Base-by-base conservation (phyloP, 768 basidiomycete genomes). In the Fomitopsis pulvina region DNA sequence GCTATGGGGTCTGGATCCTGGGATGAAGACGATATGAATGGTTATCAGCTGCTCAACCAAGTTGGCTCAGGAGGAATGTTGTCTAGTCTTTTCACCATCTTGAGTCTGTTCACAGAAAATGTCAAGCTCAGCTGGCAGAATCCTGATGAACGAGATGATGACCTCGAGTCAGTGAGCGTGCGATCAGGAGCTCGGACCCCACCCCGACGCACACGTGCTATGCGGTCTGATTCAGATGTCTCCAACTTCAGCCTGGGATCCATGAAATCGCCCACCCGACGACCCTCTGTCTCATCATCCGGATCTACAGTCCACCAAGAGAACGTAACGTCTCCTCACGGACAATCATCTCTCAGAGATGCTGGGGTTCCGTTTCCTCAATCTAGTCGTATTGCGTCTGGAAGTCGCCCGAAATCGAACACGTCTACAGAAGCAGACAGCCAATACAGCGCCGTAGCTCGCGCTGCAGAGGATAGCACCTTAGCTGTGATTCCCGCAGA, bases 401-500 rank as follows among this genome's bases (percentile, higher is more conserved):
- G 44, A 1, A 47, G 41, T n/a, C 32, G 40, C 20, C 41, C 51
- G 5, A n/a, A 39, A 20, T 38, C 55, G 12, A 39, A 26, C 26
- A 25, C 40, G 5, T 27, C 54, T 24, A 45, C 44, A 8, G 49
- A 47, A 37, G 41, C 67, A 14, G 70, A 73, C 41, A 45, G 45
- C 24, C 79, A 80, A 58, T 78, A 82, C 58, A 87, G 87, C 4
- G 82, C 87, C 4, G 82, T 98, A 20, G 94, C 93, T n/a, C 77
- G 95, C 30, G 96, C 96, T 6, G 85, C 86, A 4, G 87, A 90
- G 47, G 96, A 99, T 60, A 89, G 89, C 4, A 98, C 96, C 1
- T 71, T 99, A 18, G 96, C 95, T n/a, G 95, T 99, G 9, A 98
- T 99, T 48, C 96, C 96, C 22, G 95, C 96, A 2, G 93, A 97